Conservation (phyloP, 306 rosid genomes). For the Mucuna pruriens region DNA sequence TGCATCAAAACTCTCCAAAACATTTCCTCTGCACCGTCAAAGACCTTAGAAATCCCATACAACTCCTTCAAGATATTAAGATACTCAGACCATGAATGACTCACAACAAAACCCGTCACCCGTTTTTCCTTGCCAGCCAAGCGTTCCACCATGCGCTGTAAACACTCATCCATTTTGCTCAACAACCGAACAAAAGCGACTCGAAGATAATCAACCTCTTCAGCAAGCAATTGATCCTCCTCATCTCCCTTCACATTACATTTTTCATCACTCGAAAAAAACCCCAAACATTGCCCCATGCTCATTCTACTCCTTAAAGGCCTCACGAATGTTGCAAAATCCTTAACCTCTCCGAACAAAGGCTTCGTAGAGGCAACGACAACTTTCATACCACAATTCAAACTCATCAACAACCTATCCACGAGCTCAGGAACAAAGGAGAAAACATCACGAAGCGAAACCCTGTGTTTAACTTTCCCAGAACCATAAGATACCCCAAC, state of each 20-base stretch:
- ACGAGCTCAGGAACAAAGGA: conserved; percentile 63
- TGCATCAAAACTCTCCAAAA: conserved; percentile 57
- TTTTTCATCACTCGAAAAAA: conserved; percentile 12
- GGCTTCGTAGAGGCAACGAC: conserved; percentile 28
- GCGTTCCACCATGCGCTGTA: conserved; percentile 51
- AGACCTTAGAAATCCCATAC: conserved; percentile 56
- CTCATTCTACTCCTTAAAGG: conserved; percentile 48
- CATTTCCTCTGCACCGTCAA: conserved; percentile 53
- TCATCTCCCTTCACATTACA: conserved; percentile 40
- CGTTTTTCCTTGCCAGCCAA: conserved; percentile 46
- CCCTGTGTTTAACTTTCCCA: conserved; percentile 21
- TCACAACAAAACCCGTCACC: conserved; percentile 2
- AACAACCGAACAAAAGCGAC: conserved; percentile 45
- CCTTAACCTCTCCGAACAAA: conserved; percentile 42
- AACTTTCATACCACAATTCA: conserved; percentile 41
- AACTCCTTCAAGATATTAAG: conserved; percentile 65
- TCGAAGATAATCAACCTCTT: conserved; percentile 55
- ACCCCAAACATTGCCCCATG: not conserved
- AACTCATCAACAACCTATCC: conserved; percentile 48
- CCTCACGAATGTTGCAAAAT: conserved; percentile 50
- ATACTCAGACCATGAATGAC: conserved; percentile 68
- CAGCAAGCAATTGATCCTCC: conserved; percentile 25
- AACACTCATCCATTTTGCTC: conserved; percentile 59
- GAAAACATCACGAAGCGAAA: conserved; percentile 52
- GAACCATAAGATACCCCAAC: conserved; percentile 12